Conservation (phyloP, 805 yeast genomes). For the Candida sonorensis region DNA sequence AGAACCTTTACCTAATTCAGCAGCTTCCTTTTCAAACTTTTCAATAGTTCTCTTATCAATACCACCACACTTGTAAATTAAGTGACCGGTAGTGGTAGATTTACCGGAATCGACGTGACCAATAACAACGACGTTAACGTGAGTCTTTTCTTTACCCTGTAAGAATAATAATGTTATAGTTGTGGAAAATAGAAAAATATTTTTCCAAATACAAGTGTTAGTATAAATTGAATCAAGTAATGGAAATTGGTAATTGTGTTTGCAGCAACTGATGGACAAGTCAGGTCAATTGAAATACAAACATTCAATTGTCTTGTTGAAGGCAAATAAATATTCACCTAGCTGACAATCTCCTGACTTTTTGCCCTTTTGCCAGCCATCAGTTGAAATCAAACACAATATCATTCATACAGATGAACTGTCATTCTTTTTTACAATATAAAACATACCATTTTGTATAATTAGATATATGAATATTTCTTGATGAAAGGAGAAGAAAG, state of each 20-base stretch:
- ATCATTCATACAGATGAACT: too few relatives aligned
- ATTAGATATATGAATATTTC: not conserved
- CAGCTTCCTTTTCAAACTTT: constrained; percentile 97
- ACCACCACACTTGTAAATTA: constrained; percentile 99
- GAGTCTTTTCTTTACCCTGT: constrained; percentile 92
- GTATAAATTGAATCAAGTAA: not conserved
- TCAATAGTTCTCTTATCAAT: constrained; percentile 98
- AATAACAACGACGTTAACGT: constrained; percentile 99
- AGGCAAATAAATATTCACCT: too few relatives aligned
- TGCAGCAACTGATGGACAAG: not conserved
- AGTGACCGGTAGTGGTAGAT: constrained; percentile 99
- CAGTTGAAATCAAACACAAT: too few relatives aligned
- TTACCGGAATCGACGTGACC: constrained; percentile 99
- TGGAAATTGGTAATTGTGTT: too few relatives aligned
- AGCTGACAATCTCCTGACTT: too few relatives aligned
- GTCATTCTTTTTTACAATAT: too few relatives aligned
- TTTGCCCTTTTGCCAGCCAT: too few relatives aligned
- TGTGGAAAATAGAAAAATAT: not conserved
- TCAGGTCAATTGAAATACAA: too few relatives aligned
- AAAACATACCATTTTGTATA: constrained; percentile 1
- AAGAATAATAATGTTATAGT: not conserved
- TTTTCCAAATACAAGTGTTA: not conserved
- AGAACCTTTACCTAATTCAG: constrained; percentile 95
- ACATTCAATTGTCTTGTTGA: too few relatives aligned
- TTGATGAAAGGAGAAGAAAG: not conserved